Base-by-base conservation (phyloP, 352 stramenopile species). In the Globisporangium cederbergense region DNA sequence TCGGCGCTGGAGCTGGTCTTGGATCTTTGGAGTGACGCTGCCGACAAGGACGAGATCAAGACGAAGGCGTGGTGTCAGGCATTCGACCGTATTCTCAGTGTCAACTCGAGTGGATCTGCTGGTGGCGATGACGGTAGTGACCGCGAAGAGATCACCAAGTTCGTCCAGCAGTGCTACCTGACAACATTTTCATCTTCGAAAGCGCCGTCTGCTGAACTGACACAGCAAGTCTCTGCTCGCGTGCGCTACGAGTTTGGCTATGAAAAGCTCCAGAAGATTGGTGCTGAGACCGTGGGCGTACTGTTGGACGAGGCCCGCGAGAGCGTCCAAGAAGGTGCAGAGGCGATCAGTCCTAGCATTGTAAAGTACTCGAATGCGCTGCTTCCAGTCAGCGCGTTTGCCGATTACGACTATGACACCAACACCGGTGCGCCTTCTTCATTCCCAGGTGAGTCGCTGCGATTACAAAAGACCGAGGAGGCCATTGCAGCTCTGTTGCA, bases 371-470 rank as follows among this genome's bases (percentile, higher is more conserved):
- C 66, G 10, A 81, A 66, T n/a, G 73, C 64, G 25, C 60, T 86
- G 34, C 47, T 68, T 11, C 43, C 32, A 46, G n/a, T 30, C 2
- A 49, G 11, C 6, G 66, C 57, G 4, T 22, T 62, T 10, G 14
- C 22, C 42, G 43, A 2, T 32, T 30, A 34, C 53, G n/a, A 62
- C 49, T 25, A 51, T 52, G 49, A 50, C 18, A 49, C 18, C 25
- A 36, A 16, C 28, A 40, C 28, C 55, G 40, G 10, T 18, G 51
- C 9, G n/a, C 1, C 18, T 11, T 45, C 52, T 30, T 32, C n/a
- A 2, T 32, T 65, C 73, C 73, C 76, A 90, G 73, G 75, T 89
- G 71, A 81, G 73, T 84, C 63, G 55, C 73, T 68, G 62, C 60
- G 54, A 58, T 70, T 63, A 68, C 65, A 73, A 50, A 72, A 78